Evolutionary conservation across 2,329 filamentous ascomycete genomes (phyloP), one percentile per base, ranked within the genome.

Genomic region (Helotiales sp.): DNA sequence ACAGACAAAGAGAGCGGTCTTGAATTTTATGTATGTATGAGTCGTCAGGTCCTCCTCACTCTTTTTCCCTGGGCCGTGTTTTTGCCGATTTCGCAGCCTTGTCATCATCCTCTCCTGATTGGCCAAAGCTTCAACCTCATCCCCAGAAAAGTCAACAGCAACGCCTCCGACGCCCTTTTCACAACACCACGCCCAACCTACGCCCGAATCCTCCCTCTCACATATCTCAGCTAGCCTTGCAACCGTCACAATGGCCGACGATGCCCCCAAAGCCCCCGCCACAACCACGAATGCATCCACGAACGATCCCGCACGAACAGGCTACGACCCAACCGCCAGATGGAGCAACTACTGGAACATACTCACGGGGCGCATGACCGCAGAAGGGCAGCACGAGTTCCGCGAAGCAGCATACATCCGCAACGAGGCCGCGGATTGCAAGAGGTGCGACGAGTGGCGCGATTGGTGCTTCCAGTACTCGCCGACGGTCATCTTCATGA

Each of bases 301-400:
- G 71, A 89, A 89, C 78, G 85, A 89, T 78, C 87, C 87, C 49
- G 78, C 82, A 66, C 82, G 85, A 70, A 89, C 87, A 24, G 87
- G 87, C 71, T 90, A 89, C 82, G 86, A 89, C 79, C 87, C 88
- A 61, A 75, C 82, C 72, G 84, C 82, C 54, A 80, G 80, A 69
- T 97, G 93, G 91, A 86, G 91, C 78, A 97, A 92, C 82, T 91
- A 93, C 83, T 97, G 96, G 85, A 87, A 87, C 74, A 91, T 94
- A 80, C 83, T 97, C 59, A 88, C 91, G 17, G 91, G 92, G 64
- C 83, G 86, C 75, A 89, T 96, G 81, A 90, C 88, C 20, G 79
- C 82, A 40, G 86, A 90, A 76, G 91, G 92, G 61, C 81, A 85
- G 70, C 87, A 91, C 76, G 87, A 91, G 81, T 97, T 93, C 84